Percentiles rank a stretch among this genome's conserved stretches.
These are phyloP conservation scores for Marvania coccoides DNA, from an alignment of 139 green algal genomes.

Conservation along the genomic window DNA sequence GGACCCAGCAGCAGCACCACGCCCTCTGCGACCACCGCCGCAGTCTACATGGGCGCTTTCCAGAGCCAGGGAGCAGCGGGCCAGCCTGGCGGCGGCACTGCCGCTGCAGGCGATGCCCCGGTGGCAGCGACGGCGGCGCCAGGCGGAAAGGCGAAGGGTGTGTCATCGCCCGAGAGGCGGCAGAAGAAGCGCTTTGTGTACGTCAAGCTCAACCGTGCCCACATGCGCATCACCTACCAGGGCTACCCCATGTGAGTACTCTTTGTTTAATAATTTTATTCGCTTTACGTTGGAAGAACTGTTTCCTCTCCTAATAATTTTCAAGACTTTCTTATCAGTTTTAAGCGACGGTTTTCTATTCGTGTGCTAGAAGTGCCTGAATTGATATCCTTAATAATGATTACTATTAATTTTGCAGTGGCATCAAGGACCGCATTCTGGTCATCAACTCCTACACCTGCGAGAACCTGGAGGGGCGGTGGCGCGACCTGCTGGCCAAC, in stretches of 20 bases:
- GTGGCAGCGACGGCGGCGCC: too few species aligned
- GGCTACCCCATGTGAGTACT: conserved; percentile 33
- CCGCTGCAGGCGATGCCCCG: not conserved
- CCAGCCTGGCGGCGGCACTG: not conserved
- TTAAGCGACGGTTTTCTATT: too few species aligned
- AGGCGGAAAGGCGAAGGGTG: too few species aligned
- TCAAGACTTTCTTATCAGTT: too few species aligned
- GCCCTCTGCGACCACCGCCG: too few species aligned
- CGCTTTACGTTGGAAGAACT: not conserved
- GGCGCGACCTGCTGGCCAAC: conserved; percentile 53
- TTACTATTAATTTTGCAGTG: not conserved
- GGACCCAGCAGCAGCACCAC: too few species aligned
- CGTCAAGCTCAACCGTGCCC: conserved; percentile 69
- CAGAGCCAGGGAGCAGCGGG: too few species aligned
- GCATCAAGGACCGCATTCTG: conserved; percentile 60
- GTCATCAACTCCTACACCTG: conserved; percentile 67
- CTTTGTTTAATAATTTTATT: not conserved
- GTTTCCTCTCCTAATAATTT: not conserved
- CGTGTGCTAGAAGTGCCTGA: too few species aligned
- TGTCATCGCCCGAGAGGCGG: too few species aligned
- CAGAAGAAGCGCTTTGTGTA: conserved; percentile 58
- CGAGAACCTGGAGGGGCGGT: conserved; percentile 56
- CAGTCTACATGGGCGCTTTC: too few species aligned
- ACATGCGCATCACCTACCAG: conserved; percentile 57
- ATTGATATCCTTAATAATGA: not conserved